phyloP scores from a whole-genome alignment of 2,329 filamentous ascomycete species.

The Sporothrix inflata region DNA sequence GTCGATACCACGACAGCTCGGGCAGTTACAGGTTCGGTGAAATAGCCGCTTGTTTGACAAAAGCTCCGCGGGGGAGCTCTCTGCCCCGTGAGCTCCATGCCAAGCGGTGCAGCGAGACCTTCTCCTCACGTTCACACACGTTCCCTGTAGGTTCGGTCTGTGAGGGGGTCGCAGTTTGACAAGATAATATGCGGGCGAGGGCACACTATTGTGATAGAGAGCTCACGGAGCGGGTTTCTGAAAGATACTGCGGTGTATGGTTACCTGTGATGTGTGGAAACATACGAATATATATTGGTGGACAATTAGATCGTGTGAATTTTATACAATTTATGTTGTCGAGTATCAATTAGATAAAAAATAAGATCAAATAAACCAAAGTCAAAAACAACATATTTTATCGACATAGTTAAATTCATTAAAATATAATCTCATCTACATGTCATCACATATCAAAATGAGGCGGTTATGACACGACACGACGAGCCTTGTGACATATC shows the following conservation, averaged over 20 bases:
- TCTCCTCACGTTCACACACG: neutral
- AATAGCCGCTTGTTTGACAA: constrained; percentile 17
- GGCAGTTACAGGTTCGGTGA: constrained; percentile 17
- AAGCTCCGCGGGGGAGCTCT: neutral
- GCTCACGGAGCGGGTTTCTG: neutral
- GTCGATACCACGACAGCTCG: neutral
- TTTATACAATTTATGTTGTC: too few species aligned
- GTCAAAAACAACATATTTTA: neutral
- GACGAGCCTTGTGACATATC: neutral
- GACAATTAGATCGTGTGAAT: too few species aligned
- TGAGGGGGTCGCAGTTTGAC: neutral
- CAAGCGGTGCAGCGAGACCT: neutral
- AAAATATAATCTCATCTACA: neutral
- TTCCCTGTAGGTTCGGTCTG: neutral
- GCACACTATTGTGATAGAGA: neutral
- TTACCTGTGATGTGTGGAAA: neutral
- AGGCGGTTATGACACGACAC: neutral
- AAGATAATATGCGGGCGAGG: neutral
- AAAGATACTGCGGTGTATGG: neutral
- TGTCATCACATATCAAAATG: neutral
- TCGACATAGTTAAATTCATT: neutral
- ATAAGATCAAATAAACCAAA: neutral
- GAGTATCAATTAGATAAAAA: neutral
- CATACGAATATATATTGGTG: neutral
- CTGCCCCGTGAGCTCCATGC: neutral